These are phyloP conservation scores for Dentipellis sp. DNA, from an alignment of 768 basidiomycete genomes.

Conservation along the genomic window DNA sequence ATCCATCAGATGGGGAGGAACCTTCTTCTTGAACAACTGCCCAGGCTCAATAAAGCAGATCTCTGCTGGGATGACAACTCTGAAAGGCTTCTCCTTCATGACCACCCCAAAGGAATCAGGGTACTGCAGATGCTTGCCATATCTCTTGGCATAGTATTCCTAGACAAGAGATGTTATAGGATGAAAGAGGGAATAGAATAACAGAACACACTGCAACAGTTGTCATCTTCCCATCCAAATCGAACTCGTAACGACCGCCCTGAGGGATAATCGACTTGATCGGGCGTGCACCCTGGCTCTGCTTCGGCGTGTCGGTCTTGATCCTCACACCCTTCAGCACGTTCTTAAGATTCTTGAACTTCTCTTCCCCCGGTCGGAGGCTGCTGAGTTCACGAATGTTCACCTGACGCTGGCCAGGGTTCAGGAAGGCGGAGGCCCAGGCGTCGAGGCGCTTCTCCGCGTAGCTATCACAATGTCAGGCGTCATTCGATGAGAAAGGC, in stretches of 20 bases:
- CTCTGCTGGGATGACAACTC: conserved; percentile 9
- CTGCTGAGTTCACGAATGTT: too few species aligned
- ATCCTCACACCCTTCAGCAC: neutral
- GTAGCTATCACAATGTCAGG: too few species aligned
- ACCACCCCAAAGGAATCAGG: neutral
- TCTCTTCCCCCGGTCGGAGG: too few species aligned
- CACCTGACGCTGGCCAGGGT: too few species aligned
- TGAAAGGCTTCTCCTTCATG: neutral
- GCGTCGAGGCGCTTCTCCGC: too few species aligned
- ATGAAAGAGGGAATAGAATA: neutral
- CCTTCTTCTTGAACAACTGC: conserved; percentile 12
- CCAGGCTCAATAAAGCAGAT: conserved; percentile 12
- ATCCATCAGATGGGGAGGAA: conserved; percentile 6
- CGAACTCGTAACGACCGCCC: neutral
- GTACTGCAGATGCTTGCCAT: neutral
- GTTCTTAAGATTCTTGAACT: too few species aligned
- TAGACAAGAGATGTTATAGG: neutral
- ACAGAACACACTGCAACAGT: neutral
- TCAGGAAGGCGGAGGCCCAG: too few species aligned
- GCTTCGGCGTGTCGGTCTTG: neutral
- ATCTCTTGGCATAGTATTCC: neutral
- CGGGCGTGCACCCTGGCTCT: too few species aligned
- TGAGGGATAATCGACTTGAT: too few species aligned
- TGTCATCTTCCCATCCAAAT: neutral
- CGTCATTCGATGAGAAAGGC: too few species aligned